Percentiles rank a stretch among this genome's conserved stretches.
phyloP scores from a whole-genome alignment of 176 grass and related monocot genomes.

The Puya raimondii region DNA sequence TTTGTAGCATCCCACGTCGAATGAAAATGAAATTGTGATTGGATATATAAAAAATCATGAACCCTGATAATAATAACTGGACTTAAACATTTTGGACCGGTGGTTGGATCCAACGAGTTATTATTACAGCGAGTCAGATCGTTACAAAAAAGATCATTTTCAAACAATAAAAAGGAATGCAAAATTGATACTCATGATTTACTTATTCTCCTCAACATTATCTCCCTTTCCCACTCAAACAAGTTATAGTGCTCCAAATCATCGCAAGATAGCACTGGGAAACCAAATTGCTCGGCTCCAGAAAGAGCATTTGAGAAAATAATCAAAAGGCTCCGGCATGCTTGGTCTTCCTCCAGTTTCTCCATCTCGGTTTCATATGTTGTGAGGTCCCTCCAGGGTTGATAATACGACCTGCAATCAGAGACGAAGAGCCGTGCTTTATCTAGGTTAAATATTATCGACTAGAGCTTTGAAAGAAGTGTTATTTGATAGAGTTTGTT shows the following conservation, averaged over 20 bases:
- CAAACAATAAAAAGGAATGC: not conserved
- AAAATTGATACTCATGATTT: not conserved
- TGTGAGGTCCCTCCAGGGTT: conserved; percentile 51
- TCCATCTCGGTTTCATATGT: conserved; percentile 32
- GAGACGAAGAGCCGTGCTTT: not conserved
- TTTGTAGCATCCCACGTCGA: too few relatives aligned
- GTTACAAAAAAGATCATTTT: not conserved
- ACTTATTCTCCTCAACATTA: conserved; percentile 7
- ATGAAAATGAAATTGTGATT: too few relatives aligned
- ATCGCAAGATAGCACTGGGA: conserved; percentile 32
- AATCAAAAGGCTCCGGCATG: conserved; percentile 53
- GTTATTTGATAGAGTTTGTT: too few relatives aligned
- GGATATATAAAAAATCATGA: too few relatives aligned
- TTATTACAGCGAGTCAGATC: too few relatives aligned
- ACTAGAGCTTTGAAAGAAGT: too few relatives aligned
- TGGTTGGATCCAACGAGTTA: too few relatives aligned
- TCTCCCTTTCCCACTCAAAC: conserved; percentile 53
- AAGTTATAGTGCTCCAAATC: conserved; percentile 38
- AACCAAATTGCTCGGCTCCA: conserved; percentile 16
- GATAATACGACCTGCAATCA: conserved; percentile 61
- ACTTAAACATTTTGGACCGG: too few relatives aligned
- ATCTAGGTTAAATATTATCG: not conserved
- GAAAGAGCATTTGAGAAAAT: conserved; percentile 54
- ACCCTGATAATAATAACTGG: too few relatives aligned
- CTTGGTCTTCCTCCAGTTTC: conserved; percentile 58